These are phyloP conservation scores for Phytophthora syringae DNA, from an alignment of 352 stramenopile species.

Conservation along the genomic window DNA sequence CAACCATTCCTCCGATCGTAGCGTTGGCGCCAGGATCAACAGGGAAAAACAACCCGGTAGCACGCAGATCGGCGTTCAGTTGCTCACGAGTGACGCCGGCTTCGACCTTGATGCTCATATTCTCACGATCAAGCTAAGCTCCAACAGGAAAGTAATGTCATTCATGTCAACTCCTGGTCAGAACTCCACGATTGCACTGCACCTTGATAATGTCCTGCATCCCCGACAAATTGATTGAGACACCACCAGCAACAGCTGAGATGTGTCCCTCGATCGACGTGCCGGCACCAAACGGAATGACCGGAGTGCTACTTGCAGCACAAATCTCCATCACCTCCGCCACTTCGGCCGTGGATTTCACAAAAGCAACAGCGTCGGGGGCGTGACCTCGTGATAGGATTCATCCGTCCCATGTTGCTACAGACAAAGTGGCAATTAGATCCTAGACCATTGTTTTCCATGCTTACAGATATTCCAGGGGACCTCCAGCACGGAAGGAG, in stretches of 20 bases:
- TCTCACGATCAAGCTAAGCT: constrained; percentile 42
- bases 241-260: constrained; percentile 76
- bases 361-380: constrained; percentile 90
- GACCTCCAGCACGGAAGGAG: constrained; percentile 53
- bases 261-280: constrained; percentile 96
- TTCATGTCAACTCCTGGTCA: not conserved
- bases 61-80: constrained; percentile 85
- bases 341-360: constrained; percentile 85
- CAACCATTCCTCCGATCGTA: constrained; percentile 94
- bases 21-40: constrained; percentile 96
- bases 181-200: not conserved
- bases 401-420: constrained; percentile 88
- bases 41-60: constrained; percentile 93
- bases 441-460: not conserved
- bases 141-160: no score
- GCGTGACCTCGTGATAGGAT: constrained; percentile 84
- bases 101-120: constrained; percentile 91
- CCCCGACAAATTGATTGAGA: constrained; percentile 89
- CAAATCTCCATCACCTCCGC: constrained; percentile 89
- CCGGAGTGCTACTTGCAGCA: constrained; percentile 67
- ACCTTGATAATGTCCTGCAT: constrained; percentile 73
- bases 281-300: constrained; percentile 94
- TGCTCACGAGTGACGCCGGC: constrained; percentile 92
- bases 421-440: constrained; percentile 3
- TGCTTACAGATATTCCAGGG: not conserved